Evolutionary conservation across 2,329 filamentous ascomycete genomes (phyloP).

Genomic region (Colletotrichum paranaense): DNA sequence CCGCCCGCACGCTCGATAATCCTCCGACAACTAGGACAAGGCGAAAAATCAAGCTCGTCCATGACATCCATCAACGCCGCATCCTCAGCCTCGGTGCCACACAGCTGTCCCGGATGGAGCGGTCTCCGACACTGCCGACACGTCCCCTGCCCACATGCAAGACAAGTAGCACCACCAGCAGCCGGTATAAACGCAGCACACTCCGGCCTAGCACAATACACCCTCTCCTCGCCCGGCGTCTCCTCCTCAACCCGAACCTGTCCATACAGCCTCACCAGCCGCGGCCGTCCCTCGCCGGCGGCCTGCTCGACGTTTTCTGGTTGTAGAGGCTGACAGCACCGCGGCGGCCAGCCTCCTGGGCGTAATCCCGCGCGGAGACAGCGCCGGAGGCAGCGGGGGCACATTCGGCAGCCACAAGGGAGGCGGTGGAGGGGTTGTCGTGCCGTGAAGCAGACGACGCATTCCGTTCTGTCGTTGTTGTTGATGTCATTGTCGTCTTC

Average conservation of each 20-base stretch:
- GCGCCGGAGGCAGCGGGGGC: conserved; percentile 28
- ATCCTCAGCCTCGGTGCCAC: conserved; percentile 33
- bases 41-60: conserved; percentile 63
- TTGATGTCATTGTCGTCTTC: neutral
- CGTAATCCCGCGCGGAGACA: conserved; percentile 32
- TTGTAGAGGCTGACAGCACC: conserved; percentile 32
- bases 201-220: conserved; percentile 31
- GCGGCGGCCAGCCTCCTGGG: conserved; percentile 32
- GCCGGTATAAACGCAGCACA: conserved; percentile 35
- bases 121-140: conserved; percentile 25
- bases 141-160: conserved; percentile 25
- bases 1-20: conserved; percentile 72
- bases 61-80: conserved; percentile 55
- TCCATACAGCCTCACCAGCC: conserved; percentile 21
- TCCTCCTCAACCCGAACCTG: conserved; percentile 31
- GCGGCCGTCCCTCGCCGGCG: conserved; percentile 2
- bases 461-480: neutral
- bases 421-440: conserved; percentile 16
- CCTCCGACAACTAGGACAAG: conserved; percentile 65
- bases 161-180: neutral
- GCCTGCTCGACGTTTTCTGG: conserved; percentile 22
- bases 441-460: conserved; percentile 19
- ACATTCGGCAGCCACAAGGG: conserved; percentile 34
- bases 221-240: conserved; percentile 7
- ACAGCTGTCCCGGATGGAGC: conserved; percentile 32